Base-by-base conservation (phyloP, 768 basidiomycete species). In the Lactarius sp. region DNA sequence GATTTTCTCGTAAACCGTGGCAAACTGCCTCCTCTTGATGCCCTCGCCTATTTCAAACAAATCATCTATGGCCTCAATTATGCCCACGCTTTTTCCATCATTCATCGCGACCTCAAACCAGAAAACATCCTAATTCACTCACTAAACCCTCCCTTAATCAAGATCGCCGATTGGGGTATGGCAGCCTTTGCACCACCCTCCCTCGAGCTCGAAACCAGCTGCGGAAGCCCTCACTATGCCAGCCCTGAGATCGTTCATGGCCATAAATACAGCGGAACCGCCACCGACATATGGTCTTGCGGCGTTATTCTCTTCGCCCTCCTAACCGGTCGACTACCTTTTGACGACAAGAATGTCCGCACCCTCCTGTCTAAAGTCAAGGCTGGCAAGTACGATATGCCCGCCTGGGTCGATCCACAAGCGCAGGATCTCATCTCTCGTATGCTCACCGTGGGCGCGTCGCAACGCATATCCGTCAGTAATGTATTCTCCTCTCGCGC, bases 101-200 rank as follows among this genome's bases (percentile, higher is more conserved):
- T 94, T 64, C 96, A 98, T 76, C 91, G 96, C 31, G 96, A 99
- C 75, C 85, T 99, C 69, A 98, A 98, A 74, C 96, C 96, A 3
- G 96, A 98, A 78, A 98, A 98, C 71, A 90, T 98, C 56, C 80
- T 99, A 44, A 89, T 98, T 59, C 89, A 94, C 52, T 87, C 88
- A 49, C 77, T 91, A 60, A 80, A 83, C 42, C 88, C 88, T 36
- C 88, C 88, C 42, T 80, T 93, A 71, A 83, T 98, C 78, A 98
- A 98, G 79, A 90, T 98, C 49, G 95, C 94, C 27, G 96, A 98
- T 75, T 98, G 96, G 85, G 96, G 96, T 22, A 97, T 98, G 96
- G 95, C 96, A 31, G 92, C 95, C 10, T 92, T 97, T 71, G 92
- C 94, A 62, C 88, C 90, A 46, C 90, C 90, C 44, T 83, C 86